Conservation (phyloP, 768 basidiomycete genomes). For the Fistulinella prunicolor region DNA sequence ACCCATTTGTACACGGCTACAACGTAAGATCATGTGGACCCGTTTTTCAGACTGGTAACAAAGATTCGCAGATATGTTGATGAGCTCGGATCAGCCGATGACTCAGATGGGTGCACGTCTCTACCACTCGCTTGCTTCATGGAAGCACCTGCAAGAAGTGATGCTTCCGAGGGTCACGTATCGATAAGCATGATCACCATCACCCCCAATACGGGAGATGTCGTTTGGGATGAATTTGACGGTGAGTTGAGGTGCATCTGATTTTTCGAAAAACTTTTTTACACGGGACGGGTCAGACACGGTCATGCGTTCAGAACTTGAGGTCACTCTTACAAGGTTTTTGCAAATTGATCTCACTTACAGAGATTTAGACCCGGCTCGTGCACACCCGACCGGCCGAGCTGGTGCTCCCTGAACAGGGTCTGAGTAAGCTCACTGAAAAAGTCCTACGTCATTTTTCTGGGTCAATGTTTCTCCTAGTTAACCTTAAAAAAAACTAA, state of each 20-base stretch:
- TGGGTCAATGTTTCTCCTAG: slow-evolving; percentile 42
- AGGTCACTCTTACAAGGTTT: slow-evolving; percentile 44
- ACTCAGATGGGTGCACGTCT: slow-evolving; percentile 50
- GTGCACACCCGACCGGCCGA: slow-evolving; percentile 84
- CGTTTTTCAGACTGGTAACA: slow-evolving; percentile 6
- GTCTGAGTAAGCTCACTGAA: slow-evolving; percentile 64
- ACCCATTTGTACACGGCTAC: slow-evolving; percentile 82
- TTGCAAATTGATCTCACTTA: neutral
- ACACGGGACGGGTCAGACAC: slow-evolving; percentile 48
- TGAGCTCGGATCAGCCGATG: slow-evolving; percentile 65
- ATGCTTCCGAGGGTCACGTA: slow-evolving; percentile 32
- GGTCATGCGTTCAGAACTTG: slow-evolving; percentile 84
- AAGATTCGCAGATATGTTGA: slow-evolving; percentile 70
- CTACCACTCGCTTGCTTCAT: slow-evolving; percentile 76
- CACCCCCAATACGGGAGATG: slow-evolving; percentile 86
- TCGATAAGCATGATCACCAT: slow-evolving; percentile 74
- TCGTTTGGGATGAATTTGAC: slow-evolving; percentile 89
- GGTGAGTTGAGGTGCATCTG: slow-evolving; percentile 41
- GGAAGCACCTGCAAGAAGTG: slow-evolving; percentile 36
- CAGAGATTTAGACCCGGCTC: slow-evolving; percentile 67
- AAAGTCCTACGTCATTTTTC: slow-evolving; percentile 73
- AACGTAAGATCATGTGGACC: slow-evolving; percentile 53
- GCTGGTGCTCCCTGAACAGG: slow-evolving; percentile 59
- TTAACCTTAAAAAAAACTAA: slow-evolving; percentile 7
- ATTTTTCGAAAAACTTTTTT: neutral